Conservation (phyloP, 306 rosid species). For the Styphnolobium japonicum region DNA sequence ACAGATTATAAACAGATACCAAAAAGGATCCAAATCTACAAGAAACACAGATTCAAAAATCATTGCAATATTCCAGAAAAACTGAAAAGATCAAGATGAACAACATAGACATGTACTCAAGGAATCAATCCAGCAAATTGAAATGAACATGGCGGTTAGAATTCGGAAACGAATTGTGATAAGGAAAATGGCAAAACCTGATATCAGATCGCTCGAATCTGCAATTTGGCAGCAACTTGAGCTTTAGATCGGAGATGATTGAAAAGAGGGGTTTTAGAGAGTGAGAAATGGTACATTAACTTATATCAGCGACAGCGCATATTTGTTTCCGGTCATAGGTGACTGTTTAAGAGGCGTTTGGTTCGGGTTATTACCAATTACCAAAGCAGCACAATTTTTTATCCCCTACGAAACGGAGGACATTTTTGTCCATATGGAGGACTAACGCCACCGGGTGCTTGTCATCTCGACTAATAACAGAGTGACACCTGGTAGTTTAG, state of each 20-base stretch:
- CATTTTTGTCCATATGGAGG: neutral
- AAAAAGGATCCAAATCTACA: conserved; percentile 36
- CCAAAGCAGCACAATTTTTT: neutral
- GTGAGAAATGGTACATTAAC: neutral
- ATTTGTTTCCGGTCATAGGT: conserved; percentile 4
- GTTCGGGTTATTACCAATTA: conserved; percentile 14
- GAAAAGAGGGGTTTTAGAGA: conserved; percentile 47
- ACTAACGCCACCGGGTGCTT: neutral
- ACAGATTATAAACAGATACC: neutral
- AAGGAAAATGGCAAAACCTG: conserved; percentile 21
- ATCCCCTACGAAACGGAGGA: neutral
- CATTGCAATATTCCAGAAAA: neutral
- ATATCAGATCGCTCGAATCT: conserved; percentile 28
- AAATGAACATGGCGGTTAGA: neutral
- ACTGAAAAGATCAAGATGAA: neutral
- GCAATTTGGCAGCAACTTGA: conserved; percentile 4
- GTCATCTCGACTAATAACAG: neutral
- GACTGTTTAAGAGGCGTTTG: conserved; percentile 25
- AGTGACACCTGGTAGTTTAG: neutral
- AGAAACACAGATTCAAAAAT: conserved; percentile 4
- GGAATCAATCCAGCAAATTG: neutral
- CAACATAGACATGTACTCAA: neutral
- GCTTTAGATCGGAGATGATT: conserved; percentile 40
- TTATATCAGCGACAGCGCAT: conserved; percentile 12
- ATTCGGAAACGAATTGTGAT: neutral